phyloP scores from a whole-genome alignment of 768 basidiomycete genomes.

The Panaeolus papilionaceus region DNA sequence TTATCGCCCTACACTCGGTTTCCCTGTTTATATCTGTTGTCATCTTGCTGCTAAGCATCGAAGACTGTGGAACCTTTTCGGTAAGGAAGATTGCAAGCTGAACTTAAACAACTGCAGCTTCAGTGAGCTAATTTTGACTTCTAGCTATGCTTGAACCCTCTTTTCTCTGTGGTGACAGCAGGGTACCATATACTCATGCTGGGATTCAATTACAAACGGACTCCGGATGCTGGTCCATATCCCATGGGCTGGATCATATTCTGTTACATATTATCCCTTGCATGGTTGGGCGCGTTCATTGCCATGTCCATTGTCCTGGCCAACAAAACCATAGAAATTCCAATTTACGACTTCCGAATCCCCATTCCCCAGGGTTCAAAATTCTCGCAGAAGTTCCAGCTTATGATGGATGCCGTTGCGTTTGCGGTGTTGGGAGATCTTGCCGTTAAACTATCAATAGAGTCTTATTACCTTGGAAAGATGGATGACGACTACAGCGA shows the following conservation, averaged over 20 bases:
- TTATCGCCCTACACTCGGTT: slow-evolving; percentile 30
- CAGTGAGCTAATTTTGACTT: neutral
- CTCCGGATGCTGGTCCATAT: slow-evolving; percentile 22
- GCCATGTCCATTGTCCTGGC: slow-evolving; percentile 34
- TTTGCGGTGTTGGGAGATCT: slow-evolving; percentile 30
- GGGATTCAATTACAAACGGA: slow-evolving; percentile 26
- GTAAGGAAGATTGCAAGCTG: slow-evolving; percentile 21
- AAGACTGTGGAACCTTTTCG: slow-evolving; percentile 32
- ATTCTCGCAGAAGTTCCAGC: slow-evolving; percentile 30
- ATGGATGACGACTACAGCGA: slow-evolving; percentile 20
- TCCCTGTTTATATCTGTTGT: slow-evolving; percentile 30
- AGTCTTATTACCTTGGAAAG: slow-evolving; percentile 15
- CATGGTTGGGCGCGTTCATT: slow-evolving; percentile 34
- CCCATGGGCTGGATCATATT: slow-evolving; percentile 27
- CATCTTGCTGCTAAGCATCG: slow-evolving; percentile 27
- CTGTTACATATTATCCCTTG: slow-evolving; percentile 31
- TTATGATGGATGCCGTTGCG: slow-evolving; percentile 29
- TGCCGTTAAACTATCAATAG: slow-evolving; percentile 29
- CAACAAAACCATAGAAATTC: slow-evolving; percentile 22
- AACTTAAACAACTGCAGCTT: neutral
- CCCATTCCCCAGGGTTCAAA: slow-evolving; percentile 22
- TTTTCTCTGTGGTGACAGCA: slow-evolving; percentile 32
- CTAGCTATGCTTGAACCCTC: slow-evolving; percentile 32
- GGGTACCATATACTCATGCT: slow-evolving; percentile 30
- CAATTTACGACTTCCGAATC: slow-evolving; percentile 24